Conservation (phyloP, 2,329 filamentous ascomycete species). For the Cryoendolithus antarcticus region DNA sequence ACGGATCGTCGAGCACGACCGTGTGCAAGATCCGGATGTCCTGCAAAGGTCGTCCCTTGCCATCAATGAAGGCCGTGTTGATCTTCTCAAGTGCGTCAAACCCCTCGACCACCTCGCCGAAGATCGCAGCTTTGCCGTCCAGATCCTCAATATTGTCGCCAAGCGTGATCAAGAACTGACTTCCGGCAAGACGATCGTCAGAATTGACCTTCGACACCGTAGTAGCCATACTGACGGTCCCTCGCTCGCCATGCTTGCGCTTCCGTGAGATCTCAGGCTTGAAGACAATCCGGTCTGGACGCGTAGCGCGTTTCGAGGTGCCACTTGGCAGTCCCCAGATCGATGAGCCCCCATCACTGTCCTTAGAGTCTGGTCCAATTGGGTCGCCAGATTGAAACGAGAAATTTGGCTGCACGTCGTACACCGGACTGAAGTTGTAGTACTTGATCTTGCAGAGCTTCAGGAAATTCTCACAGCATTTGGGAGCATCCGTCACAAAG, state of each 20-base stretch:
- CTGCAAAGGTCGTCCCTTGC: conserved; percentile 73
- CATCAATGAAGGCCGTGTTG: conserved; percentile 77
- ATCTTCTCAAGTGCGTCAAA: conserved; percentile 91
- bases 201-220: conserved; percentile 62
- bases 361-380: conserved; percentile 67
- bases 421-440: conserved; percentile 92
- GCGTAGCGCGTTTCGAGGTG: conserved; percentile 52
- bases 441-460: conserved; percentile 99
- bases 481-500: conserved; percentile 76
- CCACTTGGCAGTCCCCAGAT: conserved; percentile 76
- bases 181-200: conserved; percentile 70
- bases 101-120: conserved; percentile 89
- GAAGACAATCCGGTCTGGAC: conserved; percentile 39
- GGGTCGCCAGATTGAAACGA: conserved; percentile 95
- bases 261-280: conserved; percentile 74
- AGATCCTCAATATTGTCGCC: conserved; percentile 82
- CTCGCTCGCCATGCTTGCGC: conserved; percentile 75
- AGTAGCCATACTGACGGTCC: conserved; percentile 97
- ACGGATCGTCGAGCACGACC: conserved; percentile 83
- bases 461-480: conserved; percentile 91
- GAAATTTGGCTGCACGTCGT: conserved; percentile 87
- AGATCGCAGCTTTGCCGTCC: conserved; percentile 87
- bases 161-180: conserved; percentile 88
- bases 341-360: conserved; percentile 84
- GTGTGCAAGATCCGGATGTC: conserved; percentile 94